Conservation (phyloP, 768 basidiomycete genomes). For the Pleurotus platypus region DNA sequence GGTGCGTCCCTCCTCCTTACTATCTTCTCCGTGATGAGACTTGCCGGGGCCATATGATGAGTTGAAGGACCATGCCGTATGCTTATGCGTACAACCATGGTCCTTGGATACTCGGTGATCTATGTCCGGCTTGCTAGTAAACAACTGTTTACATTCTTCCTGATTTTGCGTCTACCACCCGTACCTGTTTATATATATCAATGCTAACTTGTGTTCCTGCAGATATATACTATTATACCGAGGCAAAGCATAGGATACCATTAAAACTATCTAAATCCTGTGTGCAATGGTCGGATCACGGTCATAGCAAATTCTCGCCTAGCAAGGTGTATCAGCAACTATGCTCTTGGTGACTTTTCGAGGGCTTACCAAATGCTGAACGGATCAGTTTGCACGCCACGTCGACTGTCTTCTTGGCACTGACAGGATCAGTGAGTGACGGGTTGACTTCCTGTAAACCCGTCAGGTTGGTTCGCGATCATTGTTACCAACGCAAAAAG, state of each 20-base stretch:
- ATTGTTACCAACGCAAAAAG: not conserved
- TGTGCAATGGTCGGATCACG: not conserved
- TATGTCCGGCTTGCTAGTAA: slow-evolving; percentile 50
- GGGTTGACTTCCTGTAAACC: slow-evolving; percentile 71
- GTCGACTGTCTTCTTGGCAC: slow-evolving; percentile 70
- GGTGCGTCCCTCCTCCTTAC: slow-evolving; percentile 12
- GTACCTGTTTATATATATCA: not conserved
- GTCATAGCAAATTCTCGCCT: slow-evolving; percentile 1
- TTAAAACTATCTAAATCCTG: no score
- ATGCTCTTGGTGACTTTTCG: not conserved
- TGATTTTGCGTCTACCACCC: not conserved
- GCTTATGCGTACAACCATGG: slow-evolving; percentile 5
- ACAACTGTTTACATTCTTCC: not conserved
- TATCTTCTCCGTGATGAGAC: slow-evolving; percentile 47
- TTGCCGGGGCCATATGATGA: slow-evolving; percentile 89
- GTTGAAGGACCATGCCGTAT: slow-evolving; percentile 29
- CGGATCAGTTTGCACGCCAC: slow-evolving; percentile 66
- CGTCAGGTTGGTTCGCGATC: not conserved
- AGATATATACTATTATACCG: not conserved
- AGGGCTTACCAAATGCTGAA: slow-evolving; percentile 49
- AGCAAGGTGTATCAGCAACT: not conserved
- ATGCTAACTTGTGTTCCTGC: not conserved
- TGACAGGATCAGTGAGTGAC: slow-evolving; percentile 50
- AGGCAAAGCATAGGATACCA: no score
- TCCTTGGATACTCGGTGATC: slow-evolving; percentile 54